These are phyloP conservation scores for Penicillium lividum DNA, from an alignment of 495 filamentous ascomycete genomes.

Conservation along the genomic window DNA sequence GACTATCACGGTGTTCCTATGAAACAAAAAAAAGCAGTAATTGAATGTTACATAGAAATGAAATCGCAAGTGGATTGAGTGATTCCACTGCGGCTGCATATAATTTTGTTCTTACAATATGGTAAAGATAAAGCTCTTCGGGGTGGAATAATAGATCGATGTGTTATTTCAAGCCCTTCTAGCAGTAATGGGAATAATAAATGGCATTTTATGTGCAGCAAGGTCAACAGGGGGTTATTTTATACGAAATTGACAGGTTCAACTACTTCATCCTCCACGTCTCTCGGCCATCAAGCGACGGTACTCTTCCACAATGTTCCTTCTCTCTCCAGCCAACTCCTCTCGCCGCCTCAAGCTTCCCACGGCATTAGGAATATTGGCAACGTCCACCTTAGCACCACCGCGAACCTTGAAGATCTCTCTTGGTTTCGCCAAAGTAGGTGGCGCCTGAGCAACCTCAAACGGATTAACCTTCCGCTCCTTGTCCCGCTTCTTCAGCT, in stretches of 20 bases:
- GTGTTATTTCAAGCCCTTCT: no score
- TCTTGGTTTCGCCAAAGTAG: slow-evolving; percentile 66
- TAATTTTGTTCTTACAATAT: slow-evolving; percentile 3
- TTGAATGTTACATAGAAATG: slow-evolving; percentile 35
- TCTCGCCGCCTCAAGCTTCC: slow-evolving; percentile 82
- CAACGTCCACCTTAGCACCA: slow-evolving; percentile 70
- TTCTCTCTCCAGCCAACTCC: slow-evolving; percentile 74
- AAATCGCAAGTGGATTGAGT: slow-evolving; percentile 18
- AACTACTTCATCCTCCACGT: slow-evolving; percentile 29
- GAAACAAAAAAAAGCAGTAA: slow-evolving; percentile 29
- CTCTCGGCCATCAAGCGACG: slow-evolving; percentile 74
- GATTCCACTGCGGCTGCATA: slow-evolving; percentile 25
- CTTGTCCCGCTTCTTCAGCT: slow-evolving; percentile 59
- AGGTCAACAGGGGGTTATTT: neutral
- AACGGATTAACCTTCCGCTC: slow-evolving; percentile 60
- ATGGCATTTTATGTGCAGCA: neutral
- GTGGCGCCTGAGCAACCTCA: slow-evolving; percentile 81
- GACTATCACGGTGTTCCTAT: slow-evolving; percentile 15
- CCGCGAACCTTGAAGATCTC: slow-evolving; percentile 68
- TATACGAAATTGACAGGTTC: neutral
- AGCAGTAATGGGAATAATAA: neutral
- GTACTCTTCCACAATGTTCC: slow-evolving; percentile 79
- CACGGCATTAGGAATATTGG: slow-evolving; percentile 69
- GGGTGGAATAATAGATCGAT: no score
- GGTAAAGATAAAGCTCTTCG: neutral